These are phyloP conservation scores for Tuctoria greenei DNA, from an alignment of 176 grass and related monocot genomes.

Conservation along the genomic window DNA sequence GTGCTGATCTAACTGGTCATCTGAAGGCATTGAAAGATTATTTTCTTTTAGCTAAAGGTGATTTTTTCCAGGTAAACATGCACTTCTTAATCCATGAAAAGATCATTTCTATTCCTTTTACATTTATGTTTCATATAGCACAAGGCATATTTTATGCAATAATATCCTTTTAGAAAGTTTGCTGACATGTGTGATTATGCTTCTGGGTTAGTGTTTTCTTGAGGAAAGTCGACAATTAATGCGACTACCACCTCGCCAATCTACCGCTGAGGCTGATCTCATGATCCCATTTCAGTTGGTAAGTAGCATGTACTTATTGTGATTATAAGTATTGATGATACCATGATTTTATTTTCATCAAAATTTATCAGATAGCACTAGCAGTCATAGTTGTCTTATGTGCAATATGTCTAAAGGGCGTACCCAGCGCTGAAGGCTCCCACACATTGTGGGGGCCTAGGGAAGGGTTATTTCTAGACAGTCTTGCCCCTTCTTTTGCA, in stretches of 20 bases:
- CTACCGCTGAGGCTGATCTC: constrained; percentile 98
- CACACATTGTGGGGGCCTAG: no score
- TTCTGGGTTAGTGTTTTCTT: constrained; percentile 85
- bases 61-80: constrained; percentile 90
- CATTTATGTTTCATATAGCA: not conserved
- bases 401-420: not conserved
- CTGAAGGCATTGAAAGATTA: constrained; percentile 98
- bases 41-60: constrained; percentile 99
- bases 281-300: constrained; percentile 97
- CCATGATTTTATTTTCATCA: not conserved
- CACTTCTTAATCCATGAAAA: not conserved
- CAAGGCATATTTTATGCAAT: not conserved
- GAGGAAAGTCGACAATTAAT: constrained; percentile 94
- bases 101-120: constrained; percentile 4
- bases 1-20: constrained; percentile 94
- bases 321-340: not conserved
- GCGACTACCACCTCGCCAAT: constrained; percentile 90
- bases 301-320: constrained; percentile 29
- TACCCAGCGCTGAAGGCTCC: no score
- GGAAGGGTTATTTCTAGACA: no score
- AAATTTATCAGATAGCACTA: not conserved
- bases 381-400: constrained; percentile 7
- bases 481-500: no score
- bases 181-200: not conserved
- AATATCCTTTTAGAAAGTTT: constrained; percentile 6